Percentiles rank a stretch among this genome's conserved stretches.
phyloP scores from a whole-genome alignment of 805 yeast genomes.

The Teunomyces tritomae region DNA sequence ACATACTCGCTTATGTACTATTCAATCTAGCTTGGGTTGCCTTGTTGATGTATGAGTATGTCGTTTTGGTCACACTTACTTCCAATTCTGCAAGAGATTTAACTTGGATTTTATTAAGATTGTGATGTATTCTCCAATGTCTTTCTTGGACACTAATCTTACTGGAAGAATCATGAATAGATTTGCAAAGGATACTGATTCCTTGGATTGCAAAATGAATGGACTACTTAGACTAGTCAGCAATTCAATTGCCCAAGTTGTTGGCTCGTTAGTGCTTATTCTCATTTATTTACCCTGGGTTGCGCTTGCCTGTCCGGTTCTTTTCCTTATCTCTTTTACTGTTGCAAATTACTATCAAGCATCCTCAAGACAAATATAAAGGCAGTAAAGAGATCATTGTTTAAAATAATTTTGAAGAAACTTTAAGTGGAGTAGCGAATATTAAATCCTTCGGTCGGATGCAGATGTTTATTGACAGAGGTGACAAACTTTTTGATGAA shows the following conservation, averaged over 20 bases:
- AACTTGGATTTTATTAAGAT: constrained; percentile 56
- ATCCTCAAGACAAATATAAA: constrained; percentile 72
- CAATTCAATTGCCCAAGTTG: constrained; percentile 49
- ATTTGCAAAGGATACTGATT: constrained; percentile 85
- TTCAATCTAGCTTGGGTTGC: constrained; percentile 49
- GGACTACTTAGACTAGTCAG: constrained; percentile 64
- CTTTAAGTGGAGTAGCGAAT: constrained; percentile 61
- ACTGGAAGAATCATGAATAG: constrained; percentile 82
- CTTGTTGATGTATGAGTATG: constrained; percentile 40
- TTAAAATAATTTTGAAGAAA: constrained; percentile 68
- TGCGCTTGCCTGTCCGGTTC: constrained; percentile 60
- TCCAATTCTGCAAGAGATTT: constrained; percentile 52
- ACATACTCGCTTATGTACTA: constrained; percentile 72
- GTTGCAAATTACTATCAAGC: constrained; percentile 61
- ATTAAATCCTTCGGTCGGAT: constrained; percentile 64
- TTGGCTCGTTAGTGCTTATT: constrained; percentile 62
- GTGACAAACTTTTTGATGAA: constrained; percentile 45
- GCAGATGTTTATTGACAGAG: constrained; percentile 48
- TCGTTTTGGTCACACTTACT: constrained; percentile 46
- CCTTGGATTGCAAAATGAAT: constrained; percentile 72
- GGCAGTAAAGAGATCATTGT: constrained; percentile 67
- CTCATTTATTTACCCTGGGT: constrained; percentile 72
- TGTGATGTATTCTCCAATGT: constrained; percentile 75
- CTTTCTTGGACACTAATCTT: constrained; percentile 81
- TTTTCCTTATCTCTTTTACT: constrained; percentile 42